Evolutionary conservation across 2,329 filamentous ascomycete species (phyloP), one percentile per base, ranked within the genome.

Genomic region (Fusarium sacchari): DNA sequence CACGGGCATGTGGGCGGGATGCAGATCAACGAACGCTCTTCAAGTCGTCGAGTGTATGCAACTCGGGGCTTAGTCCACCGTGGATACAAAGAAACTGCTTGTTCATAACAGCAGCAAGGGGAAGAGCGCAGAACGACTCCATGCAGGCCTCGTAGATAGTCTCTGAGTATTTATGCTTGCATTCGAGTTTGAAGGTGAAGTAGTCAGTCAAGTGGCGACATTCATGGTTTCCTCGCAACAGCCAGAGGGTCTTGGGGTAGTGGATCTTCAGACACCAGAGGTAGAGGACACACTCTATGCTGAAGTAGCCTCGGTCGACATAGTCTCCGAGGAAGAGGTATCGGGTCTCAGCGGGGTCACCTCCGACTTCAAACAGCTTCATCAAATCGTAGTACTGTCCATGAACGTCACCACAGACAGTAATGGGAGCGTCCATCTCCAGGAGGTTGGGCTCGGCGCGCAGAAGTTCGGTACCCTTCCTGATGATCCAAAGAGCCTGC

Each of bases 41-140:
- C 77, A 99, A 85, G 79, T 99, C 96, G 77, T 99, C 96, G 60
- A 99, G 88, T 9, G 96, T 98, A 83, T 98, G 96, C 71, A 99
- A 86, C 84, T 99, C 96, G 12, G 96, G 96, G 82, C 95, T 98
- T 77, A 99, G 86, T 72, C 96, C 96, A 80, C 96, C 96, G 82
- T 99, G 96, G 78, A 99, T 98, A 82, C 96, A 99, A 76, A 99
- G 86, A 84, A 99, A 99, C 83, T 99, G 96, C 88, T 99, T 99
- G 90, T 99, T 99, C 96, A 99, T 99, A 76, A 99, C 92, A 34
- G 96, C 96, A 64, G 96, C 96, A 77, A 99, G 87, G 36, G 96
- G 96, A 73, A 99, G 86, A 73, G 93, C 89, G 86, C 96, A 99
- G 88, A 99, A 99, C 1, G 96, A 97, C 75, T 99, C 96, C 91